These are phyloP conservation scores for Ordospora pajunii DNA, from an alignment of 371 early-diverging fungal genomes.

Conservation along the genomic window DNA sequence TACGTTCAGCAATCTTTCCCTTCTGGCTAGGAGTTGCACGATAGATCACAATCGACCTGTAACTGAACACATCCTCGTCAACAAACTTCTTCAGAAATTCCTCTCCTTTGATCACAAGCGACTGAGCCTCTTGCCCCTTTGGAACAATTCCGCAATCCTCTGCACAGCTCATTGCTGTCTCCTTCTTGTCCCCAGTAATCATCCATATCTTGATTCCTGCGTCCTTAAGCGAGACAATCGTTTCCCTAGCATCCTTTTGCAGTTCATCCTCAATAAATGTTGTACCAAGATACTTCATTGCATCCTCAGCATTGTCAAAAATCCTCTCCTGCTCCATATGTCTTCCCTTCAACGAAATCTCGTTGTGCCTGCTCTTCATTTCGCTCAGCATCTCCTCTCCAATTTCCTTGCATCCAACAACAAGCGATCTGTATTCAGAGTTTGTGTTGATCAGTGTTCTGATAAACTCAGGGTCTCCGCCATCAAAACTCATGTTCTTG, in stretches of 20 bases:
- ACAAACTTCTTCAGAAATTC: constrained; percentile 1
- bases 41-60: constrained; percentile 62
- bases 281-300: constrained; percentile 74
- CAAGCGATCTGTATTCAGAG: constrained; percentile 75
- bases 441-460: constrained; percentile 64
- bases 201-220: constrained; percentile 96
- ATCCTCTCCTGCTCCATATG: constrained; percentile 65
- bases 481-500: background rate
- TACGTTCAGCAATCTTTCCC: constrained; percentile 75
- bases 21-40: constrained; percentile 76
- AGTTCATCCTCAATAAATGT: constrained; percentile 94
- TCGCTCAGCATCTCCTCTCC: constrained; percentile 67
- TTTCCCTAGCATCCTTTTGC: constrained; percentile 83
- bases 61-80: constrained; percentile 13
- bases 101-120: constrained; percentile 13
- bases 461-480: background rate
- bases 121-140: background rate
- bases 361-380: constrained; percentile 62
- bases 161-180: constrained; percentile 79
- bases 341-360: constrained; percentile 62
- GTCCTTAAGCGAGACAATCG: constrained; percentile 69
- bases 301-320: constrained; percentile 69
- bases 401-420: constrained; percentile 69
- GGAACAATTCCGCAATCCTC: constrained; percentile 44
- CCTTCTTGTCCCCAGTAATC: constrained; percentile 94